Percentiles rank a stretch among this genome's conserved stretches.
phyloP scores from a whole-genome alignment of 176 grass and related monocot species.

The Ensete glaucum region DNA sequence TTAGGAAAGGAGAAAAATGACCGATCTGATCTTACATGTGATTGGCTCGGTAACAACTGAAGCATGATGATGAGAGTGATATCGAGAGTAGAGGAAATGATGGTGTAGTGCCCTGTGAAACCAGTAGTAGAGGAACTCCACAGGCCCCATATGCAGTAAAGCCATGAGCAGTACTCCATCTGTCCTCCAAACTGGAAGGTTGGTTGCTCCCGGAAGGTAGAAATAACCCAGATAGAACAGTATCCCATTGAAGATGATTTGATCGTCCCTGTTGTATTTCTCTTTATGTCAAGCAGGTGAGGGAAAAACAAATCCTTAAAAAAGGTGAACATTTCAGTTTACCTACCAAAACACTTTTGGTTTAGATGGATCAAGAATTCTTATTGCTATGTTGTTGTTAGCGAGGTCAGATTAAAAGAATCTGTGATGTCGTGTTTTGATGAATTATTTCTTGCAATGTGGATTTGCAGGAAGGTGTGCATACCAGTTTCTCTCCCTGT shows the following conservation, averaged over 20 bases:
- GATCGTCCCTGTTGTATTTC: slow-evolving; percentile 56
- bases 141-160: slow-evolving; percentile 46
- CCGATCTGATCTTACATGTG: slow-evolving; percentile 42
- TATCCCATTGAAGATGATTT: slow-evolving; percentile 61
- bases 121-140: slow-evolving; percentile 99
- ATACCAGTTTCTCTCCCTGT: slow-evolving; percentile 86
- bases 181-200: slow-evolving; percentile 47
- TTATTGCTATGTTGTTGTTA: too few species aligned
- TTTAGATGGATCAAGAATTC: too few species aligned
- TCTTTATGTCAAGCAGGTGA: not conserved
- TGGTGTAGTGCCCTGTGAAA: slow-evolving; percentile 83
- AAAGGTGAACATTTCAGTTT: not conserved
- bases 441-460: not conserved
- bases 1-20: not conserved
- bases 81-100: slow-evolving; percentile 81
- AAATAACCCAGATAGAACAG: slow-evolving; percentile 29
- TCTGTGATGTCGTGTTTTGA: not conserved
- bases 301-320: not conserved
- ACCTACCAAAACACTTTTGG: not conserved
- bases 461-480: not conserved
- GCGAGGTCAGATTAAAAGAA: too few species aligned
- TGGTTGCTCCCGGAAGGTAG: slow-evolving; percentile 7
- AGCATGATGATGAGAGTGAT: slow-evolving; percentile 81
- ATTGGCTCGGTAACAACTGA: slow-evolving; percentile 92
- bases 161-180: slow-evolving; percentile 38